A percentile compares a stretch with the other conserved stretches of the same genome.
Conservation (phyloP, 2,329 filamentous ascomycete genomes). For the Aspergillus ustus region DNA sequence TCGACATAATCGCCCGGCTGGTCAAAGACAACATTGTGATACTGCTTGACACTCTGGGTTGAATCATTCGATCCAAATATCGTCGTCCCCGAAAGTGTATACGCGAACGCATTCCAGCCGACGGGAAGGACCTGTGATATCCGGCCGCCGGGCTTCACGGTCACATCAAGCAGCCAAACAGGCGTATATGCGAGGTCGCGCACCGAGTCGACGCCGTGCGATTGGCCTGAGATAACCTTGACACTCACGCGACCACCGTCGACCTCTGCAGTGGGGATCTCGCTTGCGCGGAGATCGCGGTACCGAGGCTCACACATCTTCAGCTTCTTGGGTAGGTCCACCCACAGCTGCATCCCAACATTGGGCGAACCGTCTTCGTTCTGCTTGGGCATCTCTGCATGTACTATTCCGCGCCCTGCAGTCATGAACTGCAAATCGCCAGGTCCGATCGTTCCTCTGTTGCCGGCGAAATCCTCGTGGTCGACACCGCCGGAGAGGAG, state of each 20-base stretch:
- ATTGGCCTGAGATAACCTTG: conserved; percentile 89
- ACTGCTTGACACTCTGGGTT: conserved; percentile 55
- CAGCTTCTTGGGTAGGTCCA: conserved; percentile 79
- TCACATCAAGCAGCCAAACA: conserved; percentile 91
- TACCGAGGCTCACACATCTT: conserved; percentile 93
- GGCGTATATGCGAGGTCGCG: conserved; percentile 94
- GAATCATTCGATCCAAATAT: conserved; percentile 59
- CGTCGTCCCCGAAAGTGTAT: conserved; percentile 76
- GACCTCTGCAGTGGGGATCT: conserved; percentile 76
- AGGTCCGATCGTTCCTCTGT: conserved; percentile 78
- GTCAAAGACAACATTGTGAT: conserved; percentile 89
- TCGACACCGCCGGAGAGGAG: conserved; percentile 83
- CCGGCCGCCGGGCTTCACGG: conserved; percentile 76
- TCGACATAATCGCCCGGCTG: conserved; percentile 76
- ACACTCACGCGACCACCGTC: conserved; percentile 76
- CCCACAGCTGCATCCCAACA: conserved; percentile 92
- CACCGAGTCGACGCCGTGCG: conserved; percentile 81
- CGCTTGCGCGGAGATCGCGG: conserved; percentile 76
- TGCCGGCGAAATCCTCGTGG: conserved; percentile 89
- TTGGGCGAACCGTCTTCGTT: conserved; percentile 77
- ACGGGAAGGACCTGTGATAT: conserved; percentile 75
- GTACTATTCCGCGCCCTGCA: conserved; percentile 86
- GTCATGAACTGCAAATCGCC: conserved; percentile 99
- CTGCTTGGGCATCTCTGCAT: conserved; percentile 90
- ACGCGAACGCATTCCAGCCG: conserved; percentile 90